Evolutionary conservation across 2,329 filamentous ascomycete genomes (phyloP).

Genomic region (Phaeosphaeria sp.): DNA sequence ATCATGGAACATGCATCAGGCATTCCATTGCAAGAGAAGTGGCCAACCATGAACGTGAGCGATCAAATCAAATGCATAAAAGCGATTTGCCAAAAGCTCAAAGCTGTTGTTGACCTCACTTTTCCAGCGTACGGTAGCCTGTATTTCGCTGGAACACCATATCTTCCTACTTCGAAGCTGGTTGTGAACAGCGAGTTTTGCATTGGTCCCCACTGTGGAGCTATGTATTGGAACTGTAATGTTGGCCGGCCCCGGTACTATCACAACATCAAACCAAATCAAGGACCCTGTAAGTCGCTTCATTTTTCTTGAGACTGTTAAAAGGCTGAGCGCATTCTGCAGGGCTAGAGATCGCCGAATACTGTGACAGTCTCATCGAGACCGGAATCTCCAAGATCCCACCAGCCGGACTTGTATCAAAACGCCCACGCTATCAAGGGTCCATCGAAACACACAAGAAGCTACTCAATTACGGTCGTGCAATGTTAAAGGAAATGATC

Average conservation of each 20-base stretch:
- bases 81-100: conserved; percentile 32
- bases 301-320: conserved; percentile 8
- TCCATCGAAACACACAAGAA: conserved; percentile 41
- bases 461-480: conserved; percentile 38
- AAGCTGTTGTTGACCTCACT: conserved; percentile 38
- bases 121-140: conserved; percentile 51
- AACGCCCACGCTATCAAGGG: conserved; percentile 44
- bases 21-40: conserved; percentile 40
- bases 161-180: conserved; percentile 14
- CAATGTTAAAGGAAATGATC: conserved; percentile 39
- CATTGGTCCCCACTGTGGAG: conserved; percentile 41
- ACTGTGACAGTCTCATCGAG: conserved; percentile 49
- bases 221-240: conserved; percentile 40
- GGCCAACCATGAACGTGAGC: conserved; percentile 42
- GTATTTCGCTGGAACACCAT: conserved; percentile 38
- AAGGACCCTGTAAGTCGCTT: conserved; percentile 48
- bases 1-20: conserved; percentile 48
- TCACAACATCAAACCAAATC: conserved; percentile 39
- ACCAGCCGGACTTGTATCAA: conserved; percentile 14
- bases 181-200: conserved; percentile 27
- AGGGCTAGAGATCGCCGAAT: conserved; percentile 46
- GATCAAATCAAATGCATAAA: conserved; percentile 46
- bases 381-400: conserved; percentile 47
- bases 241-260: conserved; percentile 43
- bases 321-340: conserved; percentile 16